These are phyloP conservation scores for Venturia carpophila DNA, from an alignment of 2,329 filamentous ascomycete species.

Conservation along the genomic window DNA sequence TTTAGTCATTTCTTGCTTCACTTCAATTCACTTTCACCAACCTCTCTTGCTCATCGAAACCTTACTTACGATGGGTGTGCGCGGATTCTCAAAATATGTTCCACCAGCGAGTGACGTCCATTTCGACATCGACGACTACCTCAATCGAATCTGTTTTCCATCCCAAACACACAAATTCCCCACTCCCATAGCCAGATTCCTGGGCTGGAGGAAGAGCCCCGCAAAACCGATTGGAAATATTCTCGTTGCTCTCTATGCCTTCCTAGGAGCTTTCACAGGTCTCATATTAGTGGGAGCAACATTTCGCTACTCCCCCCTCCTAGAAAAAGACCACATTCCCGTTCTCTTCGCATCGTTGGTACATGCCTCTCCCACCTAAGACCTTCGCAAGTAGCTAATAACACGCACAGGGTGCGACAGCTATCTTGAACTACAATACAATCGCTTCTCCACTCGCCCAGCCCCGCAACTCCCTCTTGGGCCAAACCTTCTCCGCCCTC, in stretches of 20 bases:
- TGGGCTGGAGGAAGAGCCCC: constrained; percentile 41
- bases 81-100: not conserved
- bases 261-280: constrained; percentile 38
- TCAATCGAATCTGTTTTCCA: constrained; percentile 62
- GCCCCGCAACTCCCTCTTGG: constrained; percentile 39
- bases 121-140: constrained; percentile 68
- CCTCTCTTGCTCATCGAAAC: not conserved
- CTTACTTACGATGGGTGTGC: not conserved
- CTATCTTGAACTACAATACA: constrained; percentile 41
- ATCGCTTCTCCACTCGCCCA: constrained; percentile 41
- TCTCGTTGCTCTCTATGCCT: constrained; percentile 36
- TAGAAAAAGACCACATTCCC: constrained; percentile 35
- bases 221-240: constrained; percentile 35
- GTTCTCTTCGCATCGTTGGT: constrained; percentile 38
- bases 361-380: constrained; percentile 20
- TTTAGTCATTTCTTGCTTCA: not conserved
- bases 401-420: constrained; percentile 35
- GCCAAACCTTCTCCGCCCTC: constrained; percentile 39
- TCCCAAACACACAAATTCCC: constrained; percentile 60
- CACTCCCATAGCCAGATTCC: constrained; percentile 55
- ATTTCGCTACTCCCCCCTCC: constrained; percentile 33
- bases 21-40: not conserved
- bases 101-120: constrained; percentile 25
- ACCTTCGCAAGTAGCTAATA: not conserved
- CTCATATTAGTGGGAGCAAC: constrained; percentile 37